Base-by-base conservation (phyloP, 1,284 basidiomycete genomes). In the Ustilago xerochloae region DNA sequence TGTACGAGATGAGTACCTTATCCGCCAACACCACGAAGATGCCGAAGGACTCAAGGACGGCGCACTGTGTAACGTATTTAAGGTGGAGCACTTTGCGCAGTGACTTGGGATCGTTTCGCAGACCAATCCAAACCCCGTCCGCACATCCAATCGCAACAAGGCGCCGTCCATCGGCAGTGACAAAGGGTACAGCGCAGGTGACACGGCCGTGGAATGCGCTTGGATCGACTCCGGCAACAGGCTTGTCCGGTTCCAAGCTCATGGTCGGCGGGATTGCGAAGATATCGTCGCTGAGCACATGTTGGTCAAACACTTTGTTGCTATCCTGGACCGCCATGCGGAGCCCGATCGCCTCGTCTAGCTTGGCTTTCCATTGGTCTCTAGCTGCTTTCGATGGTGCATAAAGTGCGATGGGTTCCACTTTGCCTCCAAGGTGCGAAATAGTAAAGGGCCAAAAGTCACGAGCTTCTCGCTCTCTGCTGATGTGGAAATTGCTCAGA, bases 121-220 rank as follows among this genome's bases (percentile, higher is more conserved):
- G 91, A 0, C 95, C 96, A 72, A 98, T 96, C 93, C 94, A 98
- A 2, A 98, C 93, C 35, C 96, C 96, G 80, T 97, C 93, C 0
- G 92, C 91, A 84, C 94, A 97, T 20, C 95, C 95, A 74, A 97
- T 91, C 0, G 95, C 94, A 18, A 97, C 91, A 16, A 98, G 87
- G 2, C 89, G 89, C 43, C 93, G 89, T 5, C 92, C 90, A 83
- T 97, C 93, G 6, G 89, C 87, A 2, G 93, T 93, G 56, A 88
- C 54, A 16, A 60, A 67, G 16, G 95, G 93, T 24, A 94, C 92
- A 0, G 93, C 94, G 82, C 94, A 97, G 2, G 93, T 94, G 46
- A 97, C 93, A 78, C 92, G 91, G 2, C 93, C 93, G 0, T 93
- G 94, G 79, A 91, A 91, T 89, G 87, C 1, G 92, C 91, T 15